Percentiles rank a stretch among this genome's conserved stretches.
phyloP scores from a whole-genome alignment of 108 stramenopile genomes.

The Hondaea fermentalgiana region DNA sequence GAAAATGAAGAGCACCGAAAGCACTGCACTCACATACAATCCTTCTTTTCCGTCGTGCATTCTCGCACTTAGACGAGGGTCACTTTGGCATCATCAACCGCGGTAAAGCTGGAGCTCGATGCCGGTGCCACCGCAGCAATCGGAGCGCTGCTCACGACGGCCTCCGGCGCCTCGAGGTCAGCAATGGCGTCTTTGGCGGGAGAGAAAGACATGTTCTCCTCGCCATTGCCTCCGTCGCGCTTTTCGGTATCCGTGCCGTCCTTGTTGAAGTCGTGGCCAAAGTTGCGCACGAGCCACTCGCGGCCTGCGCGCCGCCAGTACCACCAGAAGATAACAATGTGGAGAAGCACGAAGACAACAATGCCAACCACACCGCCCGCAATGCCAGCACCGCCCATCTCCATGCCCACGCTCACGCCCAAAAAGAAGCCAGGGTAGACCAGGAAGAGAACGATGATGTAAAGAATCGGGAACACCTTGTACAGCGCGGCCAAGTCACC shows the following conservation, averaged over 20 bases:
- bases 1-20: too few species aligned
- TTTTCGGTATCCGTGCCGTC: neutral
- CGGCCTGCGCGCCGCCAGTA: neutral
- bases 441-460: slow-evolving; percentile 60
- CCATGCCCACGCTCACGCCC: neutral
- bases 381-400: neutral
- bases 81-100: too few species aligned
- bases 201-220: too few species aligned
- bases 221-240: too few species aligned
- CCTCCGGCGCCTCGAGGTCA: too few species aligned
- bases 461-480: slow-evolving; percentile 53
- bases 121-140: too few species aligned
- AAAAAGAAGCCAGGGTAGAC: slow-evolving; percentile 52
- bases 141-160: too few species aligned
- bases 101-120: too few species aligned
- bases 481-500: slow-evolving; percentile 29
- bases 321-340: neutral
- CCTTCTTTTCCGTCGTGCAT: too few species aligned
- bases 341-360: neutral
- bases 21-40: too few species aligned
- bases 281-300: neutral
- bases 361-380: neutral
- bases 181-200: too few species aligned
- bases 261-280: neutral
- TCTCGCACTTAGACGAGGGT: too few species aligned